phyloP scores from a whole-genome alignment of 257 asterid genomes.

The Primulina huaijiensis region DNA sequence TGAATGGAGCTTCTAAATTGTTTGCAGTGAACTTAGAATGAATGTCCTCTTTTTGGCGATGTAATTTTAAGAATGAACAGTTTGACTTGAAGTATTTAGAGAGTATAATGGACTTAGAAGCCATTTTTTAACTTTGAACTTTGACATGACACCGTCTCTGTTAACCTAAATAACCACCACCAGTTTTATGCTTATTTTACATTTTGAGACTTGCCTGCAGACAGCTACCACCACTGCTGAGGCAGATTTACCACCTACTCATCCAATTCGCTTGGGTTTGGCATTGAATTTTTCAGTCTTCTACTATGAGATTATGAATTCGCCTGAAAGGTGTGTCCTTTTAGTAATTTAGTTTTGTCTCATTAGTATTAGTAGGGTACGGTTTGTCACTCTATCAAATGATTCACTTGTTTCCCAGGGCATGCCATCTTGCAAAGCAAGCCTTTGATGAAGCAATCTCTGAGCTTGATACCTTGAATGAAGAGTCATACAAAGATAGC shows the following conservation, averaged over 20 bases:
- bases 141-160: background rate
- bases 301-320: constrained; percentile 80
- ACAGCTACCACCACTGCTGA: constrained; percentile 73
- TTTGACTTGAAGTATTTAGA: background rate
- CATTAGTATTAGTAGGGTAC: background rate
- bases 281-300: constrained; percentile 90
- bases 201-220: constrained; percentile 39
- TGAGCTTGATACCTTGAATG: constrained; percentile 75
- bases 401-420: constrained; percentile 41
- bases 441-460: constrained; percentile 97
- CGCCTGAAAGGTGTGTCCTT: constrained; percentile 75
- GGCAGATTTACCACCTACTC: constrained; percentile 80
- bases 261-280: constrained; percentile 90
- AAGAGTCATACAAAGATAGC: constrained; percentile 92
- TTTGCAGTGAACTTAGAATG: background rate
- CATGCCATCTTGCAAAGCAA: constrained; percentile 91
- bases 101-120: constrained; percentile 8
- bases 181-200: constrained; percentile 24
- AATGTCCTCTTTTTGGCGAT: background rate
- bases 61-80: background rate
- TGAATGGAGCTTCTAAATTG: constrained; percentile 1
- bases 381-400: constrained; percentile 15
- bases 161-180: background rate
- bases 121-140: constrained; percentile 7
- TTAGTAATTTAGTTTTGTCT: constrained; percentile 18